Evolutionary conservation across 495 filamentous ascomycete species (phyloP).

Genomic region (Aspergillus carlsbadensis): DNA sequence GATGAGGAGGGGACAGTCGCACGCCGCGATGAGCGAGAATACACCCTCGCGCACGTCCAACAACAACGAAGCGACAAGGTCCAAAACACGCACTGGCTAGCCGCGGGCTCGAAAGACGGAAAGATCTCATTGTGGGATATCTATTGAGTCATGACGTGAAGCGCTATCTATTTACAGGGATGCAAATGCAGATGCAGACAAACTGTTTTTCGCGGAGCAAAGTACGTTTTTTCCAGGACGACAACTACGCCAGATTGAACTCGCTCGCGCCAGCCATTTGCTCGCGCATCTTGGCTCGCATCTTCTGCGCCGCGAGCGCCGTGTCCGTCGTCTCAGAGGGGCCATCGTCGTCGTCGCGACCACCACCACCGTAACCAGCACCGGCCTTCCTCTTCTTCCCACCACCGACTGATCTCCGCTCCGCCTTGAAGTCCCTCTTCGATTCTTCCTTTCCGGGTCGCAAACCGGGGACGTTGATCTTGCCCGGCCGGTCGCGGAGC

Average conservation of each 20-base stretch:
- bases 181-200: slow-evolving; percentile 8
- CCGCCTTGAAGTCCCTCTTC: slow-evolving; percentile 50
- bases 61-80: slow-evolving; percentile 64
- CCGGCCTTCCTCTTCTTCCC: slow-evolving; percentile 38
- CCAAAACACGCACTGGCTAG: slow-evolving; percentile 80
- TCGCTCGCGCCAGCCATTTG: slow-evolving; percentile 73
- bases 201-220: not conserved
- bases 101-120: slow-evolving; percentile 89
- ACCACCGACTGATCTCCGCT: slow-evolving; percentile 33
- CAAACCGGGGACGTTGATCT: slow-evolving; percentile 73
- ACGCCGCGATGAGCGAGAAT: slow-evolving; percentile 2
- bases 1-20: not conserved
- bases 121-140: slow-evolving; percentile 97
- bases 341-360: slow-evolving; percentile 33
- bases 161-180: slow-evolving; percentile 21
- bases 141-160: slow-evolving; percentile 57
- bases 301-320: slow-evolving; percentile 67
- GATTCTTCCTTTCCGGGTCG: slow-evolving; percentile 41
- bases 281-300: slow-evolving; percentile 78
- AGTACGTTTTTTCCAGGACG: not conserved
- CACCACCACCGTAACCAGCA: slow-evolving; percentile 15
- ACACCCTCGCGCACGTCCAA: slow-evolving; percentile 52
- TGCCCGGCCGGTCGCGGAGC: slow-evolving; percentile 81
- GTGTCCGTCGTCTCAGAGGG: slow-evolving; percentile 40
- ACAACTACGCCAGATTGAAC: slow-evolving; percentile 78